Base-by-base conservation (phyloP, 1,284 basidiomycete species). In the Hymenochaete sp. region DNA sequence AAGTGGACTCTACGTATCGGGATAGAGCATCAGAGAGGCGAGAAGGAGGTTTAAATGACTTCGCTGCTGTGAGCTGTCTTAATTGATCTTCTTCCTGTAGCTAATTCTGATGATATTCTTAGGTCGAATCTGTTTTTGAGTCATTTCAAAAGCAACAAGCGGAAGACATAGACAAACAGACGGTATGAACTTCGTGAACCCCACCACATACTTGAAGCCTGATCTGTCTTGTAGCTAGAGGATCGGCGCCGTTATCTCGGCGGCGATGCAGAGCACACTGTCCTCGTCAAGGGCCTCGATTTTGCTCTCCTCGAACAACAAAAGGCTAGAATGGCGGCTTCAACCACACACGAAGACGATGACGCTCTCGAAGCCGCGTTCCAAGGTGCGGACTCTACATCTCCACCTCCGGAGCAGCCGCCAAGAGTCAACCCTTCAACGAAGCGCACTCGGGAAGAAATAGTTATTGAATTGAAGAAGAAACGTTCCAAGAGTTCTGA, bases 231-330 rank as follows among this genome's bases (percentile, higher is more conserved):
- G n/a, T 47, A 88, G 79, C 66, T 92, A 13, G 86, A 90, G 44
- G 73, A 79, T 47, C 77, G 89, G 59, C 74, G 90, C 36, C 71
- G 71, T 37, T 91, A 89, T 60, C 74, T 93, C 1, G 91, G 91
- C n/a, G 90, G 90, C 27, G 90, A 95, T 61, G 77, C 79, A 33
- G 75, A 82, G 44, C 88, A 93, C 60, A 81, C 85, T 2, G 77
- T 93, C 38, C 75, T 93, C 3, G 88, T 93, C 32, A 93, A 91
- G 56, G 88, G 92, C n/a, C 77, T 96, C 26, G 92, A 96, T 58
- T 77, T 82, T 58, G 81, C 88, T 0, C 72, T 95, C 3, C 68
- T 96, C 6, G 86, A 91, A 55, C 83, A 89, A 56, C 81, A 88
- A 53, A 88, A 79, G 62, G 85, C 86, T 0, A 75, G 75, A 10